A percentile compares a stretch with the other conserved stretches of the same genome.
Conservation (phyloP, 306 rosid genomes). For the Glycine soja region DNA sequence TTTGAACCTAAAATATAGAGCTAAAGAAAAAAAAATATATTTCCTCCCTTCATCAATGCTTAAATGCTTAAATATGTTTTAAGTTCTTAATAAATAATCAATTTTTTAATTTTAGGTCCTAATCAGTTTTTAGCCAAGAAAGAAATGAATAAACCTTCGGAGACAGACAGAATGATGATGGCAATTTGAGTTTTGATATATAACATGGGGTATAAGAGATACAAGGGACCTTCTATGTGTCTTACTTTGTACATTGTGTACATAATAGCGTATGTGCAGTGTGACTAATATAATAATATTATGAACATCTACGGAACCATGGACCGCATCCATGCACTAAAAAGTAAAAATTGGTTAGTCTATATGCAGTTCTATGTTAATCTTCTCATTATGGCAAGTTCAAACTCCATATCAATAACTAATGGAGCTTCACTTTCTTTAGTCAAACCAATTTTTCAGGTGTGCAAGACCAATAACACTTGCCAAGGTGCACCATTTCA, state of each 20-base stretch:
- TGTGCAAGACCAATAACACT: neutral
- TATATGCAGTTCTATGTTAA: slow-evolving; percentile 1
- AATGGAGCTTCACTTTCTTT: too few species aligned
- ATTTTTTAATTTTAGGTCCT: too few species aligned
- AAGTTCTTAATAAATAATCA: too few species aligned
- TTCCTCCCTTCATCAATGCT: neutral
- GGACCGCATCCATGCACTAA: neutral
- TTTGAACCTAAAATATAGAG: neutral
- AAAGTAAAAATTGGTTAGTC: slow-evolving; percentile 23
- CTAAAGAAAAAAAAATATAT: neutral
- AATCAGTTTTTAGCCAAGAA: too few species aligned
- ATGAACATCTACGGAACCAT: slow-evolving; percentile 12
- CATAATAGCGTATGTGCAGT: slow-evolving; percentile 23
- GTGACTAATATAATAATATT: slow-evolving; percentile 28
- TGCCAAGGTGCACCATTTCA: slow-evolving; percentile 15
- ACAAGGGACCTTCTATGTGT: neutral
- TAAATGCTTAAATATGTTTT: too few species aligned
- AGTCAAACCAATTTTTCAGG: too few species aligned
- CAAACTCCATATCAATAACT: neutral
- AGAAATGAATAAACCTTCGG: too few species aligned
- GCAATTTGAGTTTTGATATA: slow-evolving; percentile 22
- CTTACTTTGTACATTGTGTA: slow-evolving; percentile 27
- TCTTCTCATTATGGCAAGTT: slow-evolving; percentile 22
- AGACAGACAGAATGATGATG: neutral
- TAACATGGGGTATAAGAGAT: neutral